phyloP scores from a whole-genome alignment of 257 asterid species.

The Ajuga chamaepitys region DNA sequence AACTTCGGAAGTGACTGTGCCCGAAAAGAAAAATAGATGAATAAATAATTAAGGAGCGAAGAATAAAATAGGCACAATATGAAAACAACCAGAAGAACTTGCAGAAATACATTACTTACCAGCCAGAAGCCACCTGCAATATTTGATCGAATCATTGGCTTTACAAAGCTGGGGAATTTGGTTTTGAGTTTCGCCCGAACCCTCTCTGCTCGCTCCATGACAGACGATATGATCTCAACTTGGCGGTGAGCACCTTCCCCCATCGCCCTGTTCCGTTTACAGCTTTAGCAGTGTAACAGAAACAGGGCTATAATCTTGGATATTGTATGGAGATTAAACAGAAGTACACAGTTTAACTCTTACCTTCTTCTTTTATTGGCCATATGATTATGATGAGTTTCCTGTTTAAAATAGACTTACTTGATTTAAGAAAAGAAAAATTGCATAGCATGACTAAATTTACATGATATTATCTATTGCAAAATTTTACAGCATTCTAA shows the following conservation, averaged over 20 bases:
- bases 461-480: no score
- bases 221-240: constrained; percentile 20
- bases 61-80: no score
- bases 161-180: constrained; percentile 39
- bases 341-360: background rate
- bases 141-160: constrained; percentile 45
- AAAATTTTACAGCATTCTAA: no score
- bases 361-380: constrained; percentile 10
- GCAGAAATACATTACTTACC: constrained; percentile 17
- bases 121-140: constrained; percentile 44
- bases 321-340: background rate
- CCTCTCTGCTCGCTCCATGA: constrained; percentile 35
- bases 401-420: constrained; percentile 11
- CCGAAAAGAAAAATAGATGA: background rate
- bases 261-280: constrained; percentile 17
- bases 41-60: no score
- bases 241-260: constrained; percentile 11
- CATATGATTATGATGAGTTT: constrained; percentile 1
- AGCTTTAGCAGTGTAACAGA: constrained; percentile 16
- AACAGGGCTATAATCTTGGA: background rate
- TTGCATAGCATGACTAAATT: background rate
- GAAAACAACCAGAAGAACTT: no score
- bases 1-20: constrained; percentile 35
- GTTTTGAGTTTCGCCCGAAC: constrained; percentile 29
- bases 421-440: background rate